Percentiles rank a stretch among this genome's conserved stretches.
Evolutionary conservation across 176 grass and related monocot genomes (phyloP).

Genomic region (Tillandsia leiboldiana): DNA sequence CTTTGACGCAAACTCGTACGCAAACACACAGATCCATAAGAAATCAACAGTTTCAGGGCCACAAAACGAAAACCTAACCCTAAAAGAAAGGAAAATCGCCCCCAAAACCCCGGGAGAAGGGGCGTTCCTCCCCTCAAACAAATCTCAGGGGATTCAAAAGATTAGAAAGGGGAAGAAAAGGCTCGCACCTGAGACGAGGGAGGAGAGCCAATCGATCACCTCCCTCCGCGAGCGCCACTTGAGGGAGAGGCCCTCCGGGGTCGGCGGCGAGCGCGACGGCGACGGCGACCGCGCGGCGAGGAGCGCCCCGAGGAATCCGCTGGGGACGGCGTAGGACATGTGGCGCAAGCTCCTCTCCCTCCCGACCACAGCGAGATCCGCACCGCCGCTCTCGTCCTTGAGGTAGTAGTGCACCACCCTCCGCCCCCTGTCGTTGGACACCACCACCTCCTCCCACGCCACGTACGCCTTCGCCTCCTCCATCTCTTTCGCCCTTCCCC

Average conservation of each 20-base stretch:
- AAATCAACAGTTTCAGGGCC: background rate
- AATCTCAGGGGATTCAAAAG: background rate
- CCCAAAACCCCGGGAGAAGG: background rate
- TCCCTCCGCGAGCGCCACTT: conserved; percentile 82
- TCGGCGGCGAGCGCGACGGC: conserved; percentile 20
- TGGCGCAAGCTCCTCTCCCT: conserved; percentile 83
- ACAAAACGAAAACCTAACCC: background rate
- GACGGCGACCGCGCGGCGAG: conserved; percentile 14
- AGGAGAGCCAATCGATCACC: conserved; percentile 86
- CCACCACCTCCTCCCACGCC: conserved; percentile 86
- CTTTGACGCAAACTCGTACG: background rate
- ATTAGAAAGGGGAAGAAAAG: background rate
- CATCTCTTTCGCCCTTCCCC: conserved; percentile 35
- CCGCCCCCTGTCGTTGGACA: conserved; percentile 76
- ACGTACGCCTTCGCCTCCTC: conserved; percentile 42
- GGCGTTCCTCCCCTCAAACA: background rate
- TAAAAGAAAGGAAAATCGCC: background rate
- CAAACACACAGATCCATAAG: background rate
- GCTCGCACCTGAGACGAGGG: conserved; percentile 64
- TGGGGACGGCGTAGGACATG: conserved; percentile 72
- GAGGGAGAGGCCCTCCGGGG: conserved; percentile 19
- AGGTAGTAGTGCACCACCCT: conserved; percentile 94
- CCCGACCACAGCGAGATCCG: conserved; percentile 75
- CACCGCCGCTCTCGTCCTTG: conserved; percentile 25
- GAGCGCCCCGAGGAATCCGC: conserved; percentile 41